Evolutionary conservation across 768 basidiomycete genomes (phyloP), one percentile per base, ranked within the genome.

Genomic region (Gloeopeniophorella convolvens): DNA sequence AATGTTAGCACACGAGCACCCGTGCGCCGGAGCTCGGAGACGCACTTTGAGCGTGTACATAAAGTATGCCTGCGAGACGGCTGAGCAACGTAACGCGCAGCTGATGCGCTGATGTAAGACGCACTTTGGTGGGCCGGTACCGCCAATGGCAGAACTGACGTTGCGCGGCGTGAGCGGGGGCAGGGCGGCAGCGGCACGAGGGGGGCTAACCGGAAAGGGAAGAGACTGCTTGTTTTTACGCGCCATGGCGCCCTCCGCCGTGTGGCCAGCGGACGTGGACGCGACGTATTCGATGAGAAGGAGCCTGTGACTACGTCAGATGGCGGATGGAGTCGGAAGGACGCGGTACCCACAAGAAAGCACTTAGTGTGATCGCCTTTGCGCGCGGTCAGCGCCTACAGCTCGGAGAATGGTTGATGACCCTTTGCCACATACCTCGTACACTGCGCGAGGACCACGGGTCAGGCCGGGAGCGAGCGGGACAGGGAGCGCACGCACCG

Each of bases 221-320:
- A 95, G 68, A 16, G 75, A 65, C 37, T 70, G 65, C 61, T 93
- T 93, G 60, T 92, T 86, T 63, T 95, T 95, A 24, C 85, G 74
- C 8, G 75, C 75, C 3, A 95, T 75, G 0, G 86, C 88, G 42
- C 74, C 76, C 56, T 80, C 71, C 21, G 87, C 78, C 18, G 72
- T 76, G 59, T 83, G 80, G 15, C 69, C 84, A 3, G 69, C 57
- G 3, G 80, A 80, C 2, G 83, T 87, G 18, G 75, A 72, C 4
- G 89, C 88, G 3, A 94, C 88, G 64, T 79, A 92, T 62, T 92
- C 88, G 42, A 94, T 83, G 40, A 95, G 72, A 4, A 94, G 76
- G 27, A 93, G 68, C 32, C 85, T 89, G 45, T 23, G 10, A 20
- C 26, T 23, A 18, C 18, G 48, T 48, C 21, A 48, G 24, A 21